A percentile compares a stretch with the other conserved stretches of the same genome.
phyloP scores from a whole-genome alignment of 208 protist species.

The Lotmaria passim region DNA sequence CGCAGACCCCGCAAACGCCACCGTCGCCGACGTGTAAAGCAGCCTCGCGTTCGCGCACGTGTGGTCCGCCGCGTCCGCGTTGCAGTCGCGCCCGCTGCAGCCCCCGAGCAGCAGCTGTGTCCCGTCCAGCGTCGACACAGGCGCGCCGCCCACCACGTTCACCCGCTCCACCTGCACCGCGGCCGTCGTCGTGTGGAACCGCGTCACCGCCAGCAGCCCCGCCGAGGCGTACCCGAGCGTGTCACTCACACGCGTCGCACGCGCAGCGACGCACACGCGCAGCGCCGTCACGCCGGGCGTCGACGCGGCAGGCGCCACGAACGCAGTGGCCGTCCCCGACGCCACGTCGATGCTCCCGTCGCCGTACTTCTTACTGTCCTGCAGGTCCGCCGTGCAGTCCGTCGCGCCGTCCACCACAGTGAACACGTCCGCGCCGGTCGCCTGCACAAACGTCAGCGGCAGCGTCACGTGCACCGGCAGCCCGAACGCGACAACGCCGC shows the following conservation, averaged over 20 bases:
- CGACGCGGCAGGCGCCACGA: slow-evolving; percentile 25
- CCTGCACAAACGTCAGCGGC: slow-evolving; percentile 17
- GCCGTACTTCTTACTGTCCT: slow-evolving; percentile 13
- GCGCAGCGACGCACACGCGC: slow-evolving; percentile 38
- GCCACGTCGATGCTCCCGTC: slow-evolving; percentile 35
- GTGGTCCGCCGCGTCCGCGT: slow-evolving; percentile 8
- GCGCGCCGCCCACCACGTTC: slow-evolving; percentile 50
- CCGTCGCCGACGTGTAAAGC: slow-evolving; percentile 49
- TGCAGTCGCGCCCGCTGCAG: slow-evolving; percentile 39
- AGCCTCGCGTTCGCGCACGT: slow-evolving; percentile 24
- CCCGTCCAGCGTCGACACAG: slow-evolving; percentile 25
- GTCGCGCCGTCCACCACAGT: slow-evolving; percentile 22
- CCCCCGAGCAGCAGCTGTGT: slow-evolving; percentile 52
- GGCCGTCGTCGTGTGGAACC: slow-evolving; percentile 43
- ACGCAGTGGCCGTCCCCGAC: slow-evolving; percentile 21
- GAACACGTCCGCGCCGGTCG: slow-evolving; percentile 35
- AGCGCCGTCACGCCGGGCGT: background rate
- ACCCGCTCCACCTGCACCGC: slow-evolving; percentile 43
- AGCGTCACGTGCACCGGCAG: slow-evolving; percentile 46
- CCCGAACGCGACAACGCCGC: slow-evolving; percentile 22
- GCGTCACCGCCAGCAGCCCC: slow-evolving; percentile 19
- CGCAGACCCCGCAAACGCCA: slow-evolving; percentile 17
- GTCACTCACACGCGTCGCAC: slow-evolving; percentile 8
- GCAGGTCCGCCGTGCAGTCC: slow-evolving; percentile 36
- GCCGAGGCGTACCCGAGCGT: slow-evolving; percentile 52